Evolutionary conservation across 345 rosid genomes (phyloP), one percentile per base, ranked within the genome.

Genomic region (Murraya koenigii): DNA sequence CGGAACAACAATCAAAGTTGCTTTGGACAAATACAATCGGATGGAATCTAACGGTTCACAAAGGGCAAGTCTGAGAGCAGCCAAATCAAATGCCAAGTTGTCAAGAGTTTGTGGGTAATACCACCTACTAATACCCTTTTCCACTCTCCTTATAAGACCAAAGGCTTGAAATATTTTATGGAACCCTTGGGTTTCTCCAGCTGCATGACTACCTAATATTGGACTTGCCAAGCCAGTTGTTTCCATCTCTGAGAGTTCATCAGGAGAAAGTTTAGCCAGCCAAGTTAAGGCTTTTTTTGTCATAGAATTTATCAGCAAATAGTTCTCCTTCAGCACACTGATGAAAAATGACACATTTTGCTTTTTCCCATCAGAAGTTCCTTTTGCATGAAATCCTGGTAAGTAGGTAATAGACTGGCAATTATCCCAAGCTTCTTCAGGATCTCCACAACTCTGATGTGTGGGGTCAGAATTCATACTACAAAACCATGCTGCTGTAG

Each of bases 1-100:
- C 8, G 98, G 99, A 82, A 96, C 97, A 75, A 96, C 97, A 66
- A 96, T 81, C 70, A 96, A 81, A 77, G 98, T 94, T 76, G 97
- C 98, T 80, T 90, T 85, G 68, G 99, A 96, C 83, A 96, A 75
- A 85, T 96, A 96, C 78, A 96, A 79, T 78, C 99, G 87, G 76
- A 88, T 79, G 22, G 90, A 87, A 86, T 89, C 86, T 81, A 96
- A 77, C 55, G 98, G 99, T 84, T 89, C 88, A 78, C 88, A 80
- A 52, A 91, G 92, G 77, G 99, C 94, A 76, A 84, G 83, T 80
- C 87, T 87, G 54, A 96, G 93, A 78, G 99, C 97, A 84, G 80
- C 92, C 84, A 86, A 82, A 87, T 96, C 98, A 89, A 96, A 96
- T 78, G 82, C 92, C 84, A 94, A 84, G 88, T 90, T 89, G 61